Evolutionary conservation across 441 rosid species (phyloP), one percentile per base, ranked within the genome.

Genomic region (Biscutella auriculata): DNA sequence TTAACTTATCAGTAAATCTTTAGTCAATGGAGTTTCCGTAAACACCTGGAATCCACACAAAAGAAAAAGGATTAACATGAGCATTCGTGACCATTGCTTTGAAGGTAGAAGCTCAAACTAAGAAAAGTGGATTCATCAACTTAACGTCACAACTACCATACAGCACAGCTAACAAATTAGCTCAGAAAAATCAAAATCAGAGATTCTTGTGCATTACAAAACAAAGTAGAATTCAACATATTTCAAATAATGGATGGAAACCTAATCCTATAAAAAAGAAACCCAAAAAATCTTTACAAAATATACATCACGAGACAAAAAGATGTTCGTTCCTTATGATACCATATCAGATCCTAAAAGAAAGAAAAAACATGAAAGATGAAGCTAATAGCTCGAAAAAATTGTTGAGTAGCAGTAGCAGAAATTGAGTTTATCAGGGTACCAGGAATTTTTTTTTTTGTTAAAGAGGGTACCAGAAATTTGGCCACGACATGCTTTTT

Each of bases 401-500:
- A 29, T 2, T 23, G 19, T 15, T 6, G 13, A 23, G 30, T 19
- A 50, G 23, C 12, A 13, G 54, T 21, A 51, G 26, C 49, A 9
- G 0, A 46, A 60, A 66, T 60, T 60, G 37, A 34, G 30, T 41
- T 46, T 8, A 36, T 19, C 27, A 25, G 16, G 10, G 45, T 72
- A 83, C 90, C 83, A n/a, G n/a, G n/a, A n/a, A n/a, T n/a, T n/a
- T n/a, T n/a, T n/a, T n/a, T n/a, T n/a, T n/a, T n/a, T n/a, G n/a
- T n/a, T n/a, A n/a, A n/a, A n/a, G n/a, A n/a, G n/a, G n/a, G n/a
- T n/a, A n/a, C n/a, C n/a, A 34, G 60, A 52, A 47, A 57, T 40
- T 50, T 27, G 46, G 65, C 76, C 77, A 79, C 63, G 79, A 76
- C 79, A 72, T 71, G 73, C 29, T 74, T 61, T n/a, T n/a, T n/a